phyloP scores from a whole-genome alignment of 108 stramenopile species.

The Fragilaria radians region DNA sequence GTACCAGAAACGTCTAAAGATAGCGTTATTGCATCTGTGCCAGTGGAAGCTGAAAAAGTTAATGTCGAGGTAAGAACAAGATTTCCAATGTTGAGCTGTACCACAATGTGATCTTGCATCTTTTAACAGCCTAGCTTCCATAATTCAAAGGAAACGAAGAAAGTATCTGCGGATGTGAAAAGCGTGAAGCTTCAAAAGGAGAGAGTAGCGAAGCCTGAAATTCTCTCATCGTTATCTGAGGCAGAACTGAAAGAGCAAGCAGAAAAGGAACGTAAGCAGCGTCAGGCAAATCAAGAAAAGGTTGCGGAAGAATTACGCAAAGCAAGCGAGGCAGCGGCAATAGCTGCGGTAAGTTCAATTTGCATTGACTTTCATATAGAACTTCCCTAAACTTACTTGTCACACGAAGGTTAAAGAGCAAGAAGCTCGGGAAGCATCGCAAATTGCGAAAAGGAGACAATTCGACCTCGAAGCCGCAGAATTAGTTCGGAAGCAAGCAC shows the following conservation, averaged over 20 bases:
- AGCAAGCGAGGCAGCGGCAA: conserved; percentile 59
- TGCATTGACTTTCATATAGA: too few relatives aligned
- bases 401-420: neutral
- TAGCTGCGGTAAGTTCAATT: conserved; percentile 45
- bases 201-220: neutral
- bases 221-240: conserved; percentile 15
- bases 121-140: too few relatives aligned
- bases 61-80: too few relatives aligned
- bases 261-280: conserved; percentile 27
- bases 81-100: too few relatives aligned
- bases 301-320: conserved; percentile 27
- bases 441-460: conserved; percentile 46
- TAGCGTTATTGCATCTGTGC: too few relatives aligned
- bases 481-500: conserved; percentile 48
- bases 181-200: too few relatives aligned
- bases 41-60: too few relatives aligned
- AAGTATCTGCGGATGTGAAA: too few relatives aligned
- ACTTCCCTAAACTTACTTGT: too few relatives aligned
- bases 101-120: too few relatives aligned
- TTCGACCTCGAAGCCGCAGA: conserved; percentile 61
- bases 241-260: conserved; percentile 26
- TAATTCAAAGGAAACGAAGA: too few relatives aligned
- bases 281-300: conserved; percentile 35
- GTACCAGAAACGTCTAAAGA: too few relatives aligned
- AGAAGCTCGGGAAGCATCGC: conserved; percentile 31